These are phyloP conservation scores for Euptelea pleiosperma DNA, from an alignment of 164 flowering plant species.

Conservation along the genomic window DNA sequence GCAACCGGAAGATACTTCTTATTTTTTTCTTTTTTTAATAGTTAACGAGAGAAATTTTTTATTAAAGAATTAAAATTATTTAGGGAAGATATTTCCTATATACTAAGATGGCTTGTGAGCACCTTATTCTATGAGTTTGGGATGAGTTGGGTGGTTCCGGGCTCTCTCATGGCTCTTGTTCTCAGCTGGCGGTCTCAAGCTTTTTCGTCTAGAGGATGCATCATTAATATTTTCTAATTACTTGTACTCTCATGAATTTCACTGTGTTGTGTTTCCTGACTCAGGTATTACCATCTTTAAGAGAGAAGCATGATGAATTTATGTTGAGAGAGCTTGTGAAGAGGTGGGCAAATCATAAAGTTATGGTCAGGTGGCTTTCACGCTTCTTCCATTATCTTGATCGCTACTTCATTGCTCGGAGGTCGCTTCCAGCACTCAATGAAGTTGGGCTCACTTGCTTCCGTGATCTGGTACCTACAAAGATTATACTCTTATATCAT, in stretches of 20 bases:
- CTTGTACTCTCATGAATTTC: neutral
- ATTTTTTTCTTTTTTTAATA: too few relatives aligned
- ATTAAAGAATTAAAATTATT: too few relatives aligned
- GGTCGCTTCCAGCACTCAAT: conserved; percentile 77
- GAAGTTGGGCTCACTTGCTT: conserved; percentile 96
- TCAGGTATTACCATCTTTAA: conserved; percentile 85
- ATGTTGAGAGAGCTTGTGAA: conserved; percentile 92
- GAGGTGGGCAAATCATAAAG: conserved; percentile 93
- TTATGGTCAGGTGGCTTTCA: conserved; percentile 96
- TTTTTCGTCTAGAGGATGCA: too few relatives aligned
- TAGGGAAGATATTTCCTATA: too few relatives aligned
- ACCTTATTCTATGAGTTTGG: too few relatives aligned
- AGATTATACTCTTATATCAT: neutral
- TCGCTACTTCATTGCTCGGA: conserved; percentile 82
- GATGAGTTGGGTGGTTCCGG: too few relatives aligned
- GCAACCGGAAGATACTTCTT: too few relatives aligned
- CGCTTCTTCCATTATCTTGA: conserved; percentile 90
- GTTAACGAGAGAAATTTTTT: too few relatives aligned
- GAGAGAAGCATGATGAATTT: conserved; percentile 92
- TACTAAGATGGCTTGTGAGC: too few relatives aligned
- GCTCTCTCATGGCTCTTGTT: too few relatives aligned
- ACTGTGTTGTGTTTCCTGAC: neutral
- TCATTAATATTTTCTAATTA: too few relatives aligned
- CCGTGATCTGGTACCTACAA: conserved; percentile 64
- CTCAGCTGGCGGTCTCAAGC: too few relatives aligned